Conservation (phyloP, 176 grass and related monocot species). For the Coix lacrymajobi region DNA sequence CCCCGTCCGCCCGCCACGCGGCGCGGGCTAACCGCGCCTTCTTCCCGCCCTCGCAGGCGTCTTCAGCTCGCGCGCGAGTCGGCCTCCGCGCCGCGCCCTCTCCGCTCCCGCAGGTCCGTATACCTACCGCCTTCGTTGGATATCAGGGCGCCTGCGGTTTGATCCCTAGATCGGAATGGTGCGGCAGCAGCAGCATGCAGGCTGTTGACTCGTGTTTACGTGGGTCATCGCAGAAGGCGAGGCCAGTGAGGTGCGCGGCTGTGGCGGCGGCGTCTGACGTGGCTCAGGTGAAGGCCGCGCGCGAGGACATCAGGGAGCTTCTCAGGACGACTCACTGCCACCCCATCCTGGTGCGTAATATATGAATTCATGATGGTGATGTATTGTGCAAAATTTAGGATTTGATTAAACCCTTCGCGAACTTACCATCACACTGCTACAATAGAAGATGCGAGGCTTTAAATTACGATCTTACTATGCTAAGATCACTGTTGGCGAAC, state of each 20-base stretch:
- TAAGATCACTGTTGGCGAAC: neutral
- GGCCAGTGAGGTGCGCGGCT: conserved; percentile 42
- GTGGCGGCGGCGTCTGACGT: conserved; percentile 42
- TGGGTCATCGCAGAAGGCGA: conserved; percentile 21
- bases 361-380: neutral
- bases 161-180: neutral
- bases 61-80: conserved; percentile 5
- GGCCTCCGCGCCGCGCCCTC: conserved; percentile 24
- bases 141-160: neutral
- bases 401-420: neutral
- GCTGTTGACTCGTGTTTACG: neutral
- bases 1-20: neutral
- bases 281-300: conserved; percentile 71
- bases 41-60: conserved; percentile 6
- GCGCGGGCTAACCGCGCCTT: conserved; percentile 16
- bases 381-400: neutral
- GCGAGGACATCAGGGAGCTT: conserved; percentile 80
- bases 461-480: neutral
- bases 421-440: neutral
- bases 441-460: neutral
- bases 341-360: conserved; percentile 88
- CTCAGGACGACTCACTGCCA: conserved; percentile 67
- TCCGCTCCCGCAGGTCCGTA: conserved; percentile 41
- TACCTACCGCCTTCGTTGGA: neutral
- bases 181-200: neutral